Evolutionary conservation across 805 yeast species (phyloP).

Genomic region (Pichia paraexigua): DNA sequence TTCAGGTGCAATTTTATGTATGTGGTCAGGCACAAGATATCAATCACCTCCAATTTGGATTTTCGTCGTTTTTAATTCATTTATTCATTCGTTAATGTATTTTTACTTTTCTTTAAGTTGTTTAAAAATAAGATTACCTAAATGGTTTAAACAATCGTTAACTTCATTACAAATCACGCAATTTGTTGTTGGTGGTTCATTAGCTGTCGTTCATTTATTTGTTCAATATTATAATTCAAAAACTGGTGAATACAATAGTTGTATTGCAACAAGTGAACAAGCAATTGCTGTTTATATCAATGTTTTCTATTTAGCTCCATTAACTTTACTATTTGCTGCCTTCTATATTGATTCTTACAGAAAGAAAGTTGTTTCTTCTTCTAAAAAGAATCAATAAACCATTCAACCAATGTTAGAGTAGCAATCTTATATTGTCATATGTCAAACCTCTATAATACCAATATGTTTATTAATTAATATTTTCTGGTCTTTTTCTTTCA

Average conservation of each 20-base stretch:
- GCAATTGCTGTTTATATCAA: constrained; percentile 55
- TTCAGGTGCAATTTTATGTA: constrained; percentile 72
- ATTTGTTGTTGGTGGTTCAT: constrained; percentile 59
- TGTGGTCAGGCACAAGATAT: constrained; percentile 72
- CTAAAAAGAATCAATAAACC: constrained; percentile 4
- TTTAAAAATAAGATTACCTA: constrained; percentile 50
- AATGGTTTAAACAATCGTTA: constrained; percentile 45
- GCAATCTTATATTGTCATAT: too few species aligned
- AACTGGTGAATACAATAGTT: constrained; percentile 35
- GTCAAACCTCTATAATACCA: too few species aligned
- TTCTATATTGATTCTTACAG: constrained; percentile 55
- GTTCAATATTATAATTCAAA: constrained; percentile 47
- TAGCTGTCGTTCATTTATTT: constrained; percentile 59
- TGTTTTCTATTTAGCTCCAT: constrained; percentile 58
- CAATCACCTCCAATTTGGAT: constrained; percentile 75
- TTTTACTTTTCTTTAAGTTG: constrained; percentile 57
- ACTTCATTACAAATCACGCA: constrained; percentile 65
- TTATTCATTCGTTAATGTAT: constrained; percentile 70
- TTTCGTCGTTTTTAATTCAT: constrained; percentile 72
- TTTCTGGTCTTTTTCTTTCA: too few species aligned
- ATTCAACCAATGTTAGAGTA: too few species aligned
- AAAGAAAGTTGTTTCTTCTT: constrained; percentile 14
- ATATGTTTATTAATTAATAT: too few species aligned
- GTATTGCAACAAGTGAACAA: constrained; percentile 52
- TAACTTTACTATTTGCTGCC: constrained; percentile 57